Percentiles rank a stretch among this genome's conserved stretches.
Conservation (phyloP, 1,284 basidiomycete genomes). For the Wallemia mellicola region DNA sequence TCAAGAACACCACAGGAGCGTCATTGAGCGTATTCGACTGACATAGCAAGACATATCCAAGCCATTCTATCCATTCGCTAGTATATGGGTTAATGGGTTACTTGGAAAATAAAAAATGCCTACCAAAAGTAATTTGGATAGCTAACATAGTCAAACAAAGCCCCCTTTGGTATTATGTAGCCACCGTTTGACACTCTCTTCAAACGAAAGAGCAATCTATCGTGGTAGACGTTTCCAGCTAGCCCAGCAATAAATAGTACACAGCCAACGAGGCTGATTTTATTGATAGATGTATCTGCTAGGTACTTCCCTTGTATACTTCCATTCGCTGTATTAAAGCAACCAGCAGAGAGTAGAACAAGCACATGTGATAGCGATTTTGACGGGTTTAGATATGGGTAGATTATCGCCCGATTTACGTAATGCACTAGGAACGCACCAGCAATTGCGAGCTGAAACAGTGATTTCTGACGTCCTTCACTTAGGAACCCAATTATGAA, state of each 20-base stretch:
- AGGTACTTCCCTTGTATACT: constrained; percentile 24
- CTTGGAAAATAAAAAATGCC: constrained; percentile 6
- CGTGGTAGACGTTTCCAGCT: constrained; percentile 50
- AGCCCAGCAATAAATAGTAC: constrained; percentile 31
- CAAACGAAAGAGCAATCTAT: constrained; percentile 54
- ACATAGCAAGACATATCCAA: constrained; percentile 37
- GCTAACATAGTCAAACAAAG: constrained; percentile 46
- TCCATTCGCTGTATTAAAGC: constrained; percentile 47
- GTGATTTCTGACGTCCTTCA: not conserved
- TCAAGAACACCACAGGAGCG: constrained; percentile 17
- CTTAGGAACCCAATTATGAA: not conserved
- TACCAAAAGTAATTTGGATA: constrained; percentile 65
- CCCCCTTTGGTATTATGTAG: constrained; percentile 57
- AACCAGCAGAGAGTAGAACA: constrained; percentile 15
- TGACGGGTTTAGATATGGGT: constrained; percentile 55
- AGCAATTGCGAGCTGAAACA: constrained; percentile 15
- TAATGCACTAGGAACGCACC: constrained; percentile 46
- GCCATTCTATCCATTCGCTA: constrained; percentile 30
- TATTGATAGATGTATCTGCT: not conserved
- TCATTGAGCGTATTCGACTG: constrained; percentile 15
- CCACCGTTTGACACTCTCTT: constrained; percentile 22
- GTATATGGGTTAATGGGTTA: not conserved
- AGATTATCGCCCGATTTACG: constrained; percentile 46
- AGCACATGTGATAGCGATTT: constrained; percentile 14
- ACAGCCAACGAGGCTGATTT: constrained; percentile 24